Percentiles rank a stretch among this genome's conserved stretches.
Evolutionary conservation across 768 basidiomycete genomes (phyloP).

Genomic region (Lactarius akahatsu): DNA sequence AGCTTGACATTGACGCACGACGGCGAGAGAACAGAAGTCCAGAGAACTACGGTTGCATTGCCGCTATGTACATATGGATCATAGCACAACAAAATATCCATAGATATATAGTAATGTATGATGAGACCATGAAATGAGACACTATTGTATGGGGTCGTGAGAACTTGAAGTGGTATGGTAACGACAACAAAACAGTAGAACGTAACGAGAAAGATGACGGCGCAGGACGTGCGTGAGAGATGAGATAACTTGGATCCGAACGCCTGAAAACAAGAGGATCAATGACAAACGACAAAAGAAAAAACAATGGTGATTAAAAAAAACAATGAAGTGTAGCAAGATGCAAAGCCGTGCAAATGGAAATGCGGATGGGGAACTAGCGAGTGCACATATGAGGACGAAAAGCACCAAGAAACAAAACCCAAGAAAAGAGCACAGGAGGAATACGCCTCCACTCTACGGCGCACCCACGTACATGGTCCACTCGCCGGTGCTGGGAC

Average conservation of each 20-base stretch:
- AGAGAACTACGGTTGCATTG: neutral
- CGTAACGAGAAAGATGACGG: neutral
- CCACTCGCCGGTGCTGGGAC: conserved; percentile 25
- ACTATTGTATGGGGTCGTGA: neutral
- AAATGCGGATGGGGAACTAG: neutral
- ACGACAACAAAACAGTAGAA: neutral
- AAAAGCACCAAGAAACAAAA: neutral
- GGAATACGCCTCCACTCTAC: neutral
- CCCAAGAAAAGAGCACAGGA: neutral
- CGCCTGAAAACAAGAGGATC: neutral
- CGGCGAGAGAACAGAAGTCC: neutral
- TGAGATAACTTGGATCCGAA: neutral
- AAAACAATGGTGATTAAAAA: neutral
- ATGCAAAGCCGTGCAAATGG: neutral
- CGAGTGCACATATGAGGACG: neutral
- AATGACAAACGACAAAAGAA: neutral
- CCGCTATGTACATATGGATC: neutral
- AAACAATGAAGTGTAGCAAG: neutral
- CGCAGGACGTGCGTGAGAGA: neutral
- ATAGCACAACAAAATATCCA: neutral
- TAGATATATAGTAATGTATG: neutral
- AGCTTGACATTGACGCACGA: neutral
- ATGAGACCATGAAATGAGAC: neutral
- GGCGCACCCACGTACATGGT: conserved; percentile 26
- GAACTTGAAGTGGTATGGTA: neutral